phyloP scores from a whole-genome alignment of 331 rosid genomes.

The Arachis monticola region DNA sequence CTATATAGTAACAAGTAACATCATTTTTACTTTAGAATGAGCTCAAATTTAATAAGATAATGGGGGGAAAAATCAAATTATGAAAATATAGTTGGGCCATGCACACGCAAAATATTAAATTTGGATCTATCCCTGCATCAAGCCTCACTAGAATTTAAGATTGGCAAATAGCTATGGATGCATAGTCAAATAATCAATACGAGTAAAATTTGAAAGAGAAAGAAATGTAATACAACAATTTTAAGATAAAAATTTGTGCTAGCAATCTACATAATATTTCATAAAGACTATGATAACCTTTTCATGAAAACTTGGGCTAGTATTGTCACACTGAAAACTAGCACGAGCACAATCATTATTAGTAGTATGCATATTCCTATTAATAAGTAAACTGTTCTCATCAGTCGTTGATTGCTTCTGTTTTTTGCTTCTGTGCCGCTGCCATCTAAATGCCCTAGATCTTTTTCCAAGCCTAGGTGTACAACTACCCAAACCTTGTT shows the following conservation, averaged over 20 bases:
- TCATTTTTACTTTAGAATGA: no score
- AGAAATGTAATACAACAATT: slow-evolving; percentile 1
- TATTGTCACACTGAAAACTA: slow-evolving; percentile 38
- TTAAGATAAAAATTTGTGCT: slow-evolving; percentile 24
- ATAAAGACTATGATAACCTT: slow-evolving; percentile 52
- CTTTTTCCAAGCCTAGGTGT: slow-evolving; percentile 54
- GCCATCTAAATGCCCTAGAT: slow-evolving; percentile 77
- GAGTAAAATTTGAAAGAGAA: not conserved
- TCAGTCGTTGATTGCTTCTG: slow-evolving; percentile 48
- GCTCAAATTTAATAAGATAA: no score
- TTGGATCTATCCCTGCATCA: not conserved
- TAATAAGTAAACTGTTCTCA: slow-evolving; percentile 35
- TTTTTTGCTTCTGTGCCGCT: slow-evolving; percentile 56
- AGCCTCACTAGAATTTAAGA: not conserved
- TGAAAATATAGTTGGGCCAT: no score
- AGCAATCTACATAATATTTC: slow-evolving; percentile 28
- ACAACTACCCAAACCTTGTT: slow-evolving; percentile 38
- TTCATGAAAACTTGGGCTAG: slow-evolving; percentile 30
- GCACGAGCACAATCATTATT: slow-evolving; percentile 36
- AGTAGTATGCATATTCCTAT: slow-evolving; percentile 23
- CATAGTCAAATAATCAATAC: slow-evolving; percentile 6
- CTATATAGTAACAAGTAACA: no score
- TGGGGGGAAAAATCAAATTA: no score
- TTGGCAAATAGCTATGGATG: slow-evolving; percentile 10
- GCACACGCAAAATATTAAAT: no score